phyloP scores from a whole-genome alignment of 148 eudicot species.

The Chenopodium album region DNA sequence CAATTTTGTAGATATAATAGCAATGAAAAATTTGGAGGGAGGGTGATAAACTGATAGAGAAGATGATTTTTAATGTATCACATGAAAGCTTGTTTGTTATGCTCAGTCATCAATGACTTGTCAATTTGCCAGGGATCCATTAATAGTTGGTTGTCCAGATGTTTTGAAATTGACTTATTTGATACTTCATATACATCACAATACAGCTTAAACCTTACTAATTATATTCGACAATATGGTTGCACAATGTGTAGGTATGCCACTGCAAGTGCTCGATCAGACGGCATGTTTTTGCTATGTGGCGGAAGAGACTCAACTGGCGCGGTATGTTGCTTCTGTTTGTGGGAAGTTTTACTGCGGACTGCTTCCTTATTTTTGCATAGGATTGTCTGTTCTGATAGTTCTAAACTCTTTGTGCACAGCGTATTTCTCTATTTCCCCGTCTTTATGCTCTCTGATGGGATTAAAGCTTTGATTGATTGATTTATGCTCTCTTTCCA shows the following conservation, averaged over 20 bases:
- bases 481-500: background rate
- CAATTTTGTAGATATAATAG: background rate
- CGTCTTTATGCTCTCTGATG: background rate
- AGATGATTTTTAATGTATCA: background rate
- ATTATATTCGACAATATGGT: background rate
- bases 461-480: too few species aligned
- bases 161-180: background rate
- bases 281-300: conserved; percentile 98
- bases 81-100: background rate
- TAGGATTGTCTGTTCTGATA: background rate
- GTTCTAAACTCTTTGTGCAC: background rate
- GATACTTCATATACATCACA: too few species aligned
- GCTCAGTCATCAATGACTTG: background rate
- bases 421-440: background rate
- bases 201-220: too few species aligned
- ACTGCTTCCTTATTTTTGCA: background rate
- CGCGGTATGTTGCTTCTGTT: conserved; percentile 51
- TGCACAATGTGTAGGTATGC: conserved; percentile 64
- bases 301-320: conserved; percentile 93
- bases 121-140: background rate
- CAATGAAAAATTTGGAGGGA: background rate
- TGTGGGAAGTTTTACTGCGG: conserved; percentile 11
- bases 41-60: too few species aligned
- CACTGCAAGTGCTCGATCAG: conserved; percentile 94
- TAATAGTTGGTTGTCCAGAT: background rate